Evolutionary conservation across 2,329 filamentous ascomycete genomes (phyloP), one percentile per base, ranked within the genome.

Genomic region (Truncatella angustata): DNA sequence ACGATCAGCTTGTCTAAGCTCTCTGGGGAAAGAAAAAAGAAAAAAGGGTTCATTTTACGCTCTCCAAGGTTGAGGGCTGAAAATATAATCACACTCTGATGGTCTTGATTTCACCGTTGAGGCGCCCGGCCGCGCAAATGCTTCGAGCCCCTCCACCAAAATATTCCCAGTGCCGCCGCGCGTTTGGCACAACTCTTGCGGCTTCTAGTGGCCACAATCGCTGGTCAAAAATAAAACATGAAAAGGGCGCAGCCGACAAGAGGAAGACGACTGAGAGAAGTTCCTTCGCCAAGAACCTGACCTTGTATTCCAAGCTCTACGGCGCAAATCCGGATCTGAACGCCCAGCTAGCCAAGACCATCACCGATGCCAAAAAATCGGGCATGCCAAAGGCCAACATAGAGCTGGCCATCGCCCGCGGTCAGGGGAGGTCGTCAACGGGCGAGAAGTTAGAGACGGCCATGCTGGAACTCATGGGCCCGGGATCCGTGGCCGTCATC

Each of bases 161-260:
- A 58, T 84, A 79, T 58, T 70, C 68, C 35, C 70, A 69, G 69
- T 81, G 77, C 57, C 65, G 72, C 52, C 78, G 80, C 50, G 63
- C 68, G 32, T 77, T 87, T 54, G 68, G 68, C 51, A 74, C 73
- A 14, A 77, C 74, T 14, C 58, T 75, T 7, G 53, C 62, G 6
- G 64, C 71, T 12, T 70, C 73, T 55, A 86, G 87, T 21, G 91
- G 91, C 12, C 91, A 96, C 73, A 96, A 87, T 70, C 88, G 91
- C 68, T 99, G 94, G 94, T 91, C 91, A 53, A 96, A 94, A 65
- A 97, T 97, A 73, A 90, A 87, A 66, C 94, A 97, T 70, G 91
- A 94, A 70, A 99, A 99, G 71, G 91, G 87, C 48, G 90, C 87
- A 56, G 88, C 86, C 53, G 94, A 99, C 69, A 80, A 80, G 54